These are phyloP conservation scores for Ceratorhiza oryzae-sativae DNA, from an alignment of 1,284 basidiomycete genomes.

Conservation along the genomic window DNA sequence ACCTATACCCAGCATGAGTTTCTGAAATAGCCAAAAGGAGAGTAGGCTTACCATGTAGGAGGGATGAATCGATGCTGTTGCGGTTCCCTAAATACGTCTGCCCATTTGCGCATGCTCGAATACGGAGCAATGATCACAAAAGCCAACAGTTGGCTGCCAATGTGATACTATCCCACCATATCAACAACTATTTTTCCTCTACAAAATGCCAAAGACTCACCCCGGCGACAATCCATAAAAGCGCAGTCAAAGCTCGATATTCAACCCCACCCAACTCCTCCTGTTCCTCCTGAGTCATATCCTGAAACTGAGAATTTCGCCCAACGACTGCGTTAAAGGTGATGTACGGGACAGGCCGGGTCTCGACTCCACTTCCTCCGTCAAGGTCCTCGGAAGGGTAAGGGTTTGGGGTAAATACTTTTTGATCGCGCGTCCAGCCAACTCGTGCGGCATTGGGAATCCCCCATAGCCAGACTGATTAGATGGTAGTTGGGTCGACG, in stretches of 20 bases:
- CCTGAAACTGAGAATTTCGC: slow-evolving; percentile 83
- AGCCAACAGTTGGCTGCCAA: slow-evolving; percentile 68
- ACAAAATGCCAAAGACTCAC: slow-evolving; percentile 53
- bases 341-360: slow-evolving; percentile 73
- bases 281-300: slow-evolving; percentile 80
- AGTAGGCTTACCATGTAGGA: slow-evolving; percentile 62
- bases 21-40: too few relatives aligned
- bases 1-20: slow-evolving; percentile 65
- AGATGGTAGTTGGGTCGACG: slow-evolving; percentile 13
- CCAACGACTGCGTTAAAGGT: slow-evolving; percentile 86
- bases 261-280: slow-evolving; percentile 95
- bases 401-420: slow-evolving; percentile 71
- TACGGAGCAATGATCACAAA: slow-evolving; percentile 83
- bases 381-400: slow-evolving; percentile 76
- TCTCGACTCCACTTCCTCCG: slow-evolving; percentile 48
- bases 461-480: slow-evolving; percentile 71
- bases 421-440: slow-evolving; percentile 59
- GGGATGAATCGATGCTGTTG: slow-evolving; percentile 62
- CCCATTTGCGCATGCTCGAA: slow-evolving; percentile 64
- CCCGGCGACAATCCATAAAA: slow-evolving; percentile 76
- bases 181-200: slow-evolving; percentile 40
- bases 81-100: slow-evolving; percentile 59
- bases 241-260: slow-evolving; percentile 83
- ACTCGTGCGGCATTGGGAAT: slow-evolving; percentile 81
- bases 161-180: slow-evolving; percentile 65